These are phyloP conservation scores for Tremella yokohamensis DNA, from an alignment of 768 basidiomycete species.

Conservation along the genomic window DNA sequence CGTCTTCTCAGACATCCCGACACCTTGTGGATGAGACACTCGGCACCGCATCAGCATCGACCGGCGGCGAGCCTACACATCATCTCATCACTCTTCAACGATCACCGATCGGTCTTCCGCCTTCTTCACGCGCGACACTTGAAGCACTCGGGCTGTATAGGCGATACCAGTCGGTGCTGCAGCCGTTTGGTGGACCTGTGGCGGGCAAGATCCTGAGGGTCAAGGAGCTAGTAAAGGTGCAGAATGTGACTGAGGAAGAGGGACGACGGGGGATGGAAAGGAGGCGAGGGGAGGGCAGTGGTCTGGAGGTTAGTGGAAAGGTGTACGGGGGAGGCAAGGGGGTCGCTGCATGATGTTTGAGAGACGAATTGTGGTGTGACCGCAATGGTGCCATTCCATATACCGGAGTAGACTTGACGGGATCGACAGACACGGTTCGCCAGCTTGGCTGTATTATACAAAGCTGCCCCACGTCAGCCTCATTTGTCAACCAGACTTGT, in stretches of 20 bases:
- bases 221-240: conserved; percentile 85
- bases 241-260: conserved; percentile 64
- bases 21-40: not conserved
- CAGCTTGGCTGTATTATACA: no score
- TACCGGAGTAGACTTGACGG: no score
- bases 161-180: conserved; percentile 79
- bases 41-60: no score
- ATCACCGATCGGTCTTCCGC: conserved; percentile 77
- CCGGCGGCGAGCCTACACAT: conserved; percentile 57
- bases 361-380: no score
- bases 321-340: conserved; percentile 22
- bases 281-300: conserved; percentile 38
- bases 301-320: conserved; percentile 31
- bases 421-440: no score
- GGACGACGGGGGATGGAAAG: conserved; percentile 29
- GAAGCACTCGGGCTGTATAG: conserved; percentile 72
- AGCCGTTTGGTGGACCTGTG: conserved; percentile 65
- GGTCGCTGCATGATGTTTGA: not conserved
- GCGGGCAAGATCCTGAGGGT: conserved; percentile 82
- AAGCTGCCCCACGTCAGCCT: no score
- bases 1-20: no score
- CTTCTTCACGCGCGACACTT: conserved; percentile 68
- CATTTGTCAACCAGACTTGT: no score
- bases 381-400: no score
- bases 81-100: conserved; percentile 85